Percentiles rank a stretch among this genome's conserved stretches.
Evolutionary conservation across 2,329 filamentous ascomycete genomes (phyloP).

Genomic region (Penicillium sp.): DNA sequence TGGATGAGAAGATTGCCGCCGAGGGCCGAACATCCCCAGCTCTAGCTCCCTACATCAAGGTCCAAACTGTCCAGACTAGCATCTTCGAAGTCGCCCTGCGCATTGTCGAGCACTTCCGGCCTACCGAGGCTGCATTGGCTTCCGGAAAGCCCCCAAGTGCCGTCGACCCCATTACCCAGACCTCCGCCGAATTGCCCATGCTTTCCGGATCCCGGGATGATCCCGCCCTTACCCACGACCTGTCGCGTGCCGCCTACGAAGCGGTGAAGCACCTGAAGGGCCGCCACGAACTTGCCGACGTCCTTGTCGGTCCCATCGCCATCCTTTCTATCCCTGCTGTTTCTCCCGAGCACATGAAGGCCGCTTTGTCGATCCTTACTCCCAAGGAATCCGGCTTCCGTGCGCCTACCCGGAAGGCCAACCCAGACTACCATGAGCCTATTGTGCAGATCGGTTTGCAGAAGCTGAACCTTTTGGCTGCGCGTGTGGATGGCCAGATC

Average conservation of each 20-base stretch:
- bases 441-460: constrained; percentile 76
- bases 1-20: constrained; percentile 68
- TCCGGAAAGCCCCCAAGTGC: constrained; percentile 23
- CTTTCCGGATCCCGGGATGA: constrained; percentile 36
- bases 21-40: constrained; percentile 43
- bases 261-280: constrained; percentile 52
- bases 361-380: constrained; percentile 74
- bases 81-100: constrained; percentile 85
- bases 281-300: constrained; percentile 65
- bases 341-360: constrained; percentile 79
- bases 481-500: constrained; percentile 79
- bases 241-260: constrained; percentile 57
- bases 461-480: constrained; percentile 84
- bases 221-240: constrained; percentile 55
- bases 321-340: constrained; percentile 78
- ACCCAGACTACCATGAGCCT: constrained; percentile 78
- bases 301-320: constrained; percentile 80
- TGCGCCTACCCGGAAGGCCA: constrained; percentile 71
- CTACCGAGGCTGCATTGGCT: constrained; percentile 38
- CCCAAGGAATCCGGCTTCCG: constrained; percentile 73
- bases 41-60: constrained; percentile 64
- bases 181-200: constrained; percentile 29
- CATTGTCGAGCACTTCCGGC: constrained; percentile 79
- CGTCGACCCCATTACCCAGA: constrained; percentile 31
- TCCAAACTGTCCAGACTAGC: constrained; percentile 84